Evolutionary conservation across 441 rosid genomes (phyloP), one percentile per base, ranked within the genome.

Genomic region (Populus tomentosa): DNA sequence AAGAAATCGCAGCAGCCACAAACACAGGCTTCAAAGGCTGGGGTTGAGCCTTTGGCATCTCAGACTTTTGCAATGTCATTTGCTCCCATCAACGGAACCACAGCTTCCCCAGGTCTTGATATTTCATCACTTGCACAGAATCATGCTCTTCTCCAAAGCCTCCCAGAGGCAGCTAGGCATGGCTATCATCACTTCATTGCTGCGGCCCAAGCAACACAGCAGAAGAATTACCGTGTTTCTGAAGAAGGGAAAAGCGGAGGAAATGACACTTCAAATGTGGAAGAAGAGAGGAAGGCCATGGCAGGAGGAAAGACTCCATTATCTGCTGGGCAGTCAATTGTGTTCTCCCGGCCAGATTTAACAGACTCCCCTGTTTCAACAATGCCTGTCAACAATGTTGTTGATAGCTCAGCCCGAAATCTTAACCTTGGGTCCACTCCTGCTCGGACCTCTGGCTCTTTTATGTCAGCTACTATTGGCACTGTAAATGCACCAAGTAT

Each of bases 11-110:
- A 83, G 69, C 87, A 83, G 67, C 79, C 83, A 32, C 94, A 89
- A 40, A 85, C 88, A 75, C 89, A 82, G 77, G 82, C 82, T 56
- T 81, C 92, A 13, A 90, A 86, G 81, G 80, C 89, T 64, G 94
- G 91, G 56, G 83, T 79, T 63, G 99, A 94, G 70, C 78, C 92
- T 20, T 80, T 88, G 20, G 82, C 78, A 1, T 84, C 97, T 56
- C 98, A 87, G 80, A 87, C 97, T 77, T 92, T 90, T 88, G 96
- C 98, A 30, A 85, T 96, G 98, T 88, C 99, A n/a, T 91, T 92
- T 86, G 85, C 92, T 24, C 81, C 98, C 56, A 83, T 90, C 32
- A 91, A 85, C 82, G 95, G 96, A 70, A 82, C 90, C n/a, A 81
- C 79, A 30, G 32, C 32, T 30, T 30, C 32, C 32, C 32, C 32